Base-by-base conservation (phyloP, 2,329 filamentous ascomycete genomes). In the Lasiodiplodia sp. region DNA sequence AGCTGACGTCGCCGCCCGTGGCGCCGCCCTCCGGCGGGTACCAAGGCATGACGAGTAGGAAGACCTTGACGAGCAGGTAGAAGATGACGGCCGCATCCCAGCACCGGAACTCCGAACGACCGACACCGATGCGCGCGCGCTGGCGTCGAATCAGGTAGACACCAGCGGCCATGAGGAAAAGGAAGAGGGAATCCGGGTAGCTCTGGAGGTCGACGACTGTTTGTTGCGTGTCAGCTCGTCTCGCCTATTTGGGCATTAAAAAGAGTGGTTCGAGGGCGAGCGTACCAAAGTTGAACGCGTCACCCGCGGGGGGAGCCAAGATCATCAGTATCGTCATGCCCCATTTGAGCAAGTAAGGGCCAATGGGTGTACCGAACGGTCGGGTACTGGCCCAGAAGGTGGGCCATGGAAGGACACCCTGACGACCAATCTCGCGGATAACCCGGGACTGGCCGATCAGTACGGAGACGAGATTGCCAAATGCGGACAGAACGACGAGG, bases 301-400 rank as follows among this genome's bases (percentile, higher is more conserved):
- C 86, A 2, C 84, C 82, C 0, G 89, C 88, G 0, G 90, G 89
- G 0, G 90, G 90, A 0, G 91, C 80, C 0, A 84, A 78, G 56
- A 93, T 91, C 3, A 92, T 89, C 0, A 92, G 79, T 0, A 91
- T 72, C 0, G 89, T 91, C 0, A 90, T 90, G 38, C 92, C 82
- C 72, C 88, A 92, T 72, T 92, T 89, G 2, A 92, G 83, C 4
- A 92, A 77, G 0, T 93, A 83, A 0, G 90, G 91, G 0, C 90
- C 90, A 1, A 92, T 76, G 0, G 91, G 91, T 0, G 90, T 88
- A 52, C 86, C 85, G 73, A 92, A 92, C 0, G 91, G 91, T 23
- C 83, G 84, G 0, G 89, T 90, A 0, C 89, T 90, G 0, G 90
- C 88, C 0, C 92, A 80, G 0, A 87, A 70, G 5, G 81, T 81